Percentiles rank a stretch among this genome's conserved stretches.
phyloP scores from a whole-genome alignment of 2,329 filamentous ascomycete species.

The Byssoonygena ceratinophila region DNA sequence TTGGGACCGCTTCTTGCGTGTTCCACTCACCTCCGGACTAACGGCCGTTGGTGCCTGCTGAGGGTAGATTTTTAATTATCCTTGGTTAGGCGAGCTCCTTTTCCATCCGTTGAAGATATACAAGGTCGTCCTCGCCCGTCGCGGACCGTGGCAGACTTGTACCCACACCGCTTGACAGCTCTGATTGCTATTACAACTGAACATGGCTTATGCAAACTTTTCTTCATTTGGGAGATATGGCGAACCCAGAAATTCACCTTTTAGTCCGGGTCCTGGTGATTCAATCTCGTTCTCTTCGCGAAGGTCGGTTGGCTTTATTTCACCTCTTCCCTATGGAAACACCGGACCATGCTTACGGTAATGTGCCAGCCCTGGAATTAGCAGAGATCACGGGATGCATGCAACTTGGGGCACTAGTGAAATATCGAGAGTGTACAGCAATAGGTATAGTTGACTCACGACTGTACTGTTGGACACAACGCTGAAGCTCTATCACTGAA shows the following conservation, averaged over 20 bases:
- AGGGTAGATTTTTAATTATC: not conserved
- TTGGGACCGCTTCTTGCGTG: not conserved
- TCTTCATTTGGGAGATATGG: conserved; percentile 13
- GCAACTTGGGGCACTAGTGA: conserved; percentile 7
- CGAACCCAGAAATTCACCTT: conserved; percentile 10
- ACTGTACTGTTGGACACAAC: not conserved
- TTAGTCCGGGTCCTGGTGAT: conserved; percentile 13
- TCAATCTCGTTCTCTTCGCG: conserved; percentile 15
- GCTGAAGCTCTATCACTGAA: conserved; percentile 3
- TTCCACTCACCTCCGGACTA: not conserved
- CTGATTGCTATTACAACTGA: conserved; percentile 9
- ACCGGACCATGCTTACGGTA: conserved; percentile 10
- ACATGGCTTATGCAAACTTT: conserved; percentile 16
- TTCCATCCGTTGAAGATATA: not conserved
- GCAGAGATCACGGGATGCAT: conserved; percentile 5
- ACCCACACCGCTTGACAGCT: conserved; percentile 3
- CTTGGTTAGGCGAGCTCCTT: conserved; percentile 5
- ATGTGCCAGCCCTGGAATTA: conserved; percentile 12
- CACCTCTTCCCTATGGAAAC: not conserved
- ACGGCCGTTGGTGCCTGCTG: conserved; percentile 4
- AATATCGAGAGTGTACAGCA: not conserved
- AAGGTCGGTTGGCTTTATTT: conserved; percentile 15
- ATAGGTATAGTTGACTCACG: conserved; percentile 10
- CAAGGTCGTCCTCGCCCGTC: conserved; percentile 4
- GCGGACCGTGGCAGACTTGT: not conserved